Conservation (phyloP, 805 yeast species). For the Metschnikowia bowlesiae region DNA sequence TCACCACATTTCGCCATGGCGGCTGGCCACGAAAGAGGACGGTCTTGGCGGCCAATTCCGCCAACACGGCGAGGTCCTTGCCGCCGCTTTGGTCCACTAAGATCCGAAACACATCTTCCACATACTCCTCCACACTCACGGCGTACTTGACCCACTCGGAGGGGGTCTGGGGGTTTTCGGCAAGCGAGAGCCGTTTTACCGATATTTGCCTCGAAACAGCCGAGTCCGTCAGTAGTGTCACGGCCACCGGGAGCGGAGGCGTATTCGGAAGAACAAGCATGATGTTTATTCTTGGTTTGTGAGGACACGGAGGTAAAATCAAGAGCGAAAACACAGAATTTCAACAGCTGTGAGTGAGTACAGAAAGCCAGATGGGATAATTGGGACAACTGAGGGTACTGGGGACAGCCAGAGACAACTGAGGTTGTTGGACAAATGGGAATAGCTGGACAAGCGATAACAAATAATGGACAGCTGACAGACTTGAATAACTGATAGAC, state of each 20-base stretch:
- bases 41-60: not conserved
- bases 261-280: slow-evolving; percentile 34
- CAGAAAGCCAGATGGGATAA: no score
- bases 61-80: not conserved
- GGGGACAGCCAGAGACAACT: no score
- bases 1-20: not conserved
- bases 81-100: not conserved
- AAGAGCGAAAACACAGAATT: no score
- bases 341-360: no score
- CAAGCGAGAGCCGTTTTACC: not conserved
- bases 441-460: no score
- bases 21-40: not conserved
- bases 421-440: no score
- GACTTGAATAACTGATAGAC: no score
- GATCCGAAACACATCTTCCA: slow-evolving; percentile 24
- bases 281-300: no score
- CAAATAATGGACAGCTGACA: no score
- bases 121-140: slow-evolving; percentile 31
- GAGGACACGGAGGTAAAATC: no score
- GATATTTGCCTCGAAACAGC: not conserved
- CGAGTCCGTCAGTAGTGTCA: not conserved
- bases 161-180: not conserved
- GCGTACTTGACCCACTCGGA: slow-evolving; percentile 16
- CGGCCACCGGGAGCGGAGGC: slow-evolving; percentile 20
- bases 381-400: no score